A percentile compares a stretch with the other conserved stretches of the same genome.
Evolutionary conservation across 345 rosid genomes (phyloP).

Genomic region (Citrus sinensis): DNA sequence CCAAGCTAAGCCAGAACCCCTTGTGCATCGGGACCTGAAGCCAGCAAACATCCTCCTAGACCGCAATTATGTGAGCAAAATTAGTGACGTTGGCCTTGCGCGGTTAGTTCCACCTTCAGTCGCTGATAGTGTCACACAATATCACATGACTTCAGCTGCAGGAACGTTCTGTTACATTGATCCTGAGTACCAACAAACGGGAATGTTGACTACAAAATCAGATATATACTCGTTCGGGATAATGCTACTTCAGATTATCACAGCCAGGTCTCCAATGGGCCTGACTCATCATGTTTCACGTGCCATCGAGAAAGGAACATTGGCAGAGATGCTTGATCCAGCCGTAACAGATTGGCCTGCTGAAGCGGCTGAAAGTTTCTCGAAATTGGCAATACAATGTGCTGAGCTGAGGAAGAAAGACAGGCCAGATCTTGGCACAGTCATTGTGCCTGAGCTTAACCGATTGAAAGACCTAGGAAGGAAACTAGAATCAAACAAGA

Average conservation of each 20-base stretch:
- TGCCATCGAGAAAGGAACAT: constrained; percentile 65
- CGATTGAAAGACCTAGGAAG: constrained; percentile 49
- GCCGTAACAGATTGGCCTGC: constrained; percentile 67
- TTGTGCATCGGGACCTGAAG: constrained; percentile 88
- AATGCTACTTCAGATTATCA: constrained; percentile 79
- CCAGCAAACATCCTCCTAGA: constrained; percentile 94
- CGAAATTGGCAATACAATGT: constrained; percentile 58
- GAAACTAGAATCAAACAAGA: constrained; percentile 10
- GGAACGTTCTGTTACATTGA: constrained; percentile 93
- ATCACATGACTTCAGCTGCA: constrained; percentile 87
- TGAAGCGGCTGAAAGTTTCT: constrained; percentile 59
- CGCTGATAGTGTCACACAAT: constrained; percentile 75
- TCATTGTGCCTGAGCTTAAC: constrained; percentile 66
- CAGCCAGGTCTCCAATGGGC: constrained; percentile 85
- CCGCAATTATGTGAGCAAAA: constrained; percentile 78
- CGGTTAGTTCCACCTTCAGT: constrained; percentile 83
- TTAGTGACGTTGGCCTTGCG: constrained; percentile 92
- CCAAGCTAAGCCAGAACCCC: constrained; percentile 96
- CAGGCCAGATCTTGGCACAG: constrained; percentile 73
- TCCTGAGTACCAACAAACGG: constrained; percentile 91
- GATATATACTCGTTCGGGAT: constrained; percentile 80
- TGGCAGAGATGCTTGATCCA: constrained; percentile 62
- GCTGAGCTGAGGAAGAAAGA: constrained; percentile 80
- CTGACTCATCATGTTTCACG: constrained; percentile 67
- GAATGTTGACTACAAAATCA: constrained; percentile 76